Conservation (phyloP, 2,329 filamentous ascomycete species). For the Myriosclerotinia duriaeana region DNA sequence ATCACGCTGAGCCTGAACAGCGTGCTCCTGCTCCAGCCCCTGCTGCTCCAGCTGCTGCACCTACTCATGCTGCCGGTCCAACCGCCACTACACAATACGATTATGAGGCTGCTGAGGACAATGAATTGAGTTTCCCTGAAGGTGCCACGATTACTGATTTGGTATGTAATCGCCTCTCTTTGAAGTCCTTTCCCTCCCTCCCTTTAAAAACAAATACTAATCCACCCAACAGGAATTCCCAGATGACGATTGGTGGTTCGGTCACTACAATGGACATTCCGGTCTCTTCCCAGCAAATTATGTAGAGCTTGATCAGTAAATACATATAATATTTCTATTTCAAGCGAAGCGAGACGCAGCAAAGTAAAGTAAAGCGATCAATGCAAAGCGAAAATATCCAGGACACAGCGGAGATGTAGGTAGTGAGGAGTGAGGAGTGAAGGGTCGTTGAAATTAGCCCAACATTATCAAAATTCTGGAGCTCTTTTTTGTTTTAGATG, state of each 20-base stretch:
- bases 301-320: slow-evolving; percentile 52
- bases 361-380: neutral
- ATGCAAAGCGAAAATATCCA: neutral
- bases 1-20: slow-evolving; percentile 31
- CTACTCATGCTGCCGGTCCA: slow-evolving; percentile 18
- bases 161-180: slow-evolving; percentile 50
- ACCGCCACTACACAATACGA: slow-evolving; percentile 83
- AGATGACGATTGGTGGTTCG: slow-evolving; percentile 97
- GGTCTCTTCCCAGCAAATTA: slow-evolving; percentile 84
- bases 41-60: slow-evolving; percentile 57
- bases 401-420: neutral
- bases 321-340: neutral
- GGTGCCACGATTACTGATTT: slow-evolving; percentile 78
- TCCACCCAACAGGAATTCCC: slow-evolving; percentile 72
- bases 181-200: neutral
- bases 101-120: slow-evolving; percentile 96
- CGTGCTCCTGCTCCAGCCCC: slow-evolving; percentile 40
- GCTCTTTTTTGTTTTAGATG: slow-evolving; percentile 12
- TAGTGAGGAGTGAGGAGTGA: neutral
- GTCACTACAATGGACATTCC: slow-evolving; percentile 69
- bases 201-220: slow-evolving; percentile 24
- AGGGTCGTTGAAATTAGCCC: neutral
- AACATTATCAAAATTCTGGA: slow-evolving; percentile 12
- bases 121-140: slow-evolving; percentile 83
- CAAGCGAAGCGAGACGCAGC: neutral